phyloP scores from a whole-genome alignment of 2,329 filamentous ascomycete genomes.

The Corniculantispora saksenae region DNA sequence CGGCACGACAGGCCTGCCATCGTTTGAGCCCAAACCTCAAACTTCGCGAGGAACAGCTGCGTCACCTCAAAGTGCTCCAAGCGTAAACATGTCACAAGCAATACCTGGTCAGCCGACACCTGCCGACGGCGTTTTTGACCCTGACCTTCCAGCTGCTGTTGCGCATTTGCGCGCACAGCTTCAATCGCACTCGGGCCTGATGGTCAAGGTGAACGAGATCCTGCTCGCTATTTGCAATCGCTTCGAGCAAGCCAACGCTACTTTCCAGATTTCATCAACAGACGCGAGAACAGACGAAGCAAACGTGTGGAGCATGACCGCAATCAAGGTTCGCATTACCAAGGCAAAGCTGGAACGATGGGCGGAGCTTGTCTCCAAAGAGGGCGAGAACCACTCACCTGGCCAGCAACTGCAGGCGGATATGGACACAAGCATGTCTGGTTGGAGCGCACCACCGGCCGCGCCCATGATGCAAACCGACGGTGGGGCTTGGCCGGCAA shows the following conservation, averaged over 20 bases:
- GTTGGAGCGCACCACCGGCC: background rate
- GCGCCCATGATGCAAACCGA: background rate
- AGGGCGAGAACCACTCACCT: slow-evolving; percentile 29
- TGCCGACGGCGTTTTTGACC: slow-evolving; percentile 31
- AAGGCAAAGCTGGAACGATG: slow-evolving; percentile 48
- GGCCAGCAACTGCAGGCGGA: slow-evolving; percentile 24
- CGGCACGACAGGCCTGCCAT: slow-evolving; percentile 6
- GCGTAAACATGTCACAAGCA: background rate
- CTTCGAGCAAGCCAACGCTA: slow-evolving; percentile 45
- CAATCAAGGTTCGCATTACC: slow-evolving; percentile 49
- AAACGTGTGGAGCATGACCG: slow-evolving; percentile 51
- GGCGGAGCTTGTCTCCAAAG: slow-evolving; percentile 46
- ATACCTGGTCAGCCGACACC: background rate
- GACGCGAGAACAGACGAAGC: slow-evolving; percentile 40
- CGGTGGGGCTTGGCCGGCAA: slow-evolving; percentile 16
- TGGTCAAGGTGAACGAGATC: slow-evolving; percentile 46
- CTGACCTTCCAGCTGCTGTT: slow-evolving; percentile 41
- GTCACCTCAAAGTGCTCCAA: background rate
- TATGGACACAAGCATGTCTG: slow-evolving; percentile 25
- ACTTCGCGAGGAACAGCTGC: background rate
- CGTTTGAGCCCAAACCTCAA: slow-evolving; percentile 16
- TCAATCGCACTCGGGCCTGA: slow-evolving; percentile 44
- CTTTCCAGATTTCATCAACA: slow-evolving; percentile 33
- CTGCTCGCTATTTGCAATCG: slow-evolving; percentile 42
- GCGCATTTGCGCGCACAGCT: slow-evolving; percentile 43